These are phyloP conservation scores for Gracilaria gracilis DNA, from an alignment of 23 red algal genomes.

Conservation along the genomic window DNA sequence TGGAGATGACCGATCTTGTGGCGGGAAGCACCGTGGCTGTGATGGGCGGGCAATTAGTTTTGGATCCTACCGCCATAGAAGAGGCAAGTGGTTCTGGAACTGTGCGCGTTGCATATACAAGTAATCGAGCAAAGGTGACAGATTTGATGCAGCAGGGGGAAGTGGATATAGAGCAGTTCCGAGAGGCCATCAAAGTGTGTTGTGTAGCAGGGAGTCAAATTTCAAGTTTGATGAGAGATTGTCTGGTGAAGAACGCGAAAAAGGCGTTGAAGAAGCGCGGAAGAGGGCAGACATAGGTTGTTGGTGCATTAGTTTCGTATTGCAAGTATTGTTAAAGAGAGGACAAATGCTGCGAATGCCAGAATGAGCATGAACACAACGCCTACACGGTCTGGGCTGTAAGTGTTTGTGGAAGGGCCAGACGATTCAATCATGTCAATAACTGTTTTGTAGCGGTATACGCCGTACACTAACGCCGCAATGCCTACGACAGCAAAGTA, in stretches of 20 bases:
- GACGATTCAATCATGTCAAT: conserved; percentile 80
- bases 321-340: conserved; percentile 66
- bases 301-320: not conserved
- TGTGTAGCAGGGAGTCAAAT: conserved; percentile 40
- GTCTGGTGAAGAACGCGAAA: conserved; percentile 60
- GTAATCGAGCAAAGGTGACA: conserved; percentile 27
- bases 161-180: conserved; percentile 50
- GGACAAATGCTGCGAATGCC: conserved; percentile 48
- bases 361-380: conserved; percentile 65
- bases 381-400: conserved; percentile 73
- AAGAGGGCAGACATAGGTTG: not conserved
- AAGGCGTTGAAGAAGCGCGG: conserved; percentile 45
- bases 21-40: conserved; percentile 45
- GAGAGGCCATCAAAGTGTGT: conserved; percentile 57
- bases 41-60: conserved; percentile 39
- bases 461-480: conserved; percentile 64
- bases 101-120: conserved; percentile 51
- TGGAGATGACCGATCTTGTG: conserved; percentile 67
- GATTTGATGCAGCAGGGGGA: conserved; percentile 64
- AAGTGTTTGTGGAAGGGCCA: conserved; percentile 40
- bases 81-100: conserved; percentile 27
- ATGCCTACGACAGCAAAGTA: conserved; percentile 66
- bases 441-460: conserved; percentile 75
- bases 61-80: conserved; percentile 64
- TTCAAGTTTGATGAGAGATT: conserved; percentile 48